A percentile compares a stretch with the other conserved stretches of the same genome.
Evolutionary conservation across 345 rosid species (phyloP).

Genomic region (Barbarea vulgaris): DNA sequence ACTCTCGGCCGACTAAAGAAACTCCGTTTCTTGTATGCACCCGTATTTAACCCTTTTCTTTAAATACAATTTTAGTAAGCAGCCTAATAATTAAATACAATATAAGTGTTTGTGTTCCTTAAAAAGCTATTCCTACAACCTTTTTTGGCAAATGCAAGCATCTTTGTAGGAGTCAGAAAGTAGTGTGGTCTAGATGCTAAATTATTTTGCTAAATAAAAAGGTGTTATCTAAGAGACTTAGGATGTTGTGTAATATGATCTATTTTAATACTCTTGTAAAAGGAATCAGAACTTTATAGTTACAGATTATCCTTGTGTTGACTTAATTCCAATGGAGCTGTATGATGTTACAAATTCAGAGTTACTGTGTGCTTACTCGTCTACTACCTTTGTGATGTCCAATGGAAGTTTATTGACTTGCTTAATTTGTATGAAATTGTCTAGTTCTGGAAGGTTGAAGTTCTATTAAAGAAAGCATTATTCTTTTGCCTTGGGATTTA

Average conservation of each 20-base stretch:
- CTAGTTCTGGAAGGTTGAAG: not conserved
- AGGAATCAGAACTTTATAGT: not conserved
- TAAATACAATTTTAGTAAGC: not conserved
- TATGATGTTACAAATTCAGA: not conserved
- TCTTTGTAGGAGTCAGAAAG: not conserved
- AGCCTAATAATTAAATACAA: too few species aligned
- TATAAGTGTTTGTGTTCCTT: constrained; percentile 4
- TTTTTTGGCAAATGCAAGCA: not conserved
- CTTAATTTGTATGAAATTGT: not conserved
- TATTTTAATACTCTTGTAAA: not conserved
- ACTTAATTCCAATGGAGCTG: constrained; percentile 1
- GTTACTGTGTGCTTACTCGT: not conserved
- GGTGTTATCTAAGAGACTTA: not conserved
- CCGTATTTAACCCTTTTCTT: constrained; percentile 4
- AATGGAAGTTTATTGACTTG: not conserved
- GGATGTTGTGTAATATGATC: not conserved
- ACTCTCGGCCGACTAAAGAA: constrained; percentile 61
- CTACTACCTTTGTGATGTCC: not conserved
- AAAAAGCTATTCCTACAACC: not conserved
- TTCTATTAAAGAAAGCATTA: not conserved
- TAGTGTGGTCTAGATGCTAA: constrained; percentile 16
- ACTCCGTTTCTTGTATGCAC: constrained; percentile 75
- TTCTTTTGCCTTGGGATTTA: constrained; percentile 5
- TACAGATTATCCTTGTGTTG: not conserved
- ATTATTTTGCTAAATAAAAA: constrained; percentile 4